Conservation (phyloP, 768 basidiomycete genomes). For the Mrakia blollopis region DNA sequence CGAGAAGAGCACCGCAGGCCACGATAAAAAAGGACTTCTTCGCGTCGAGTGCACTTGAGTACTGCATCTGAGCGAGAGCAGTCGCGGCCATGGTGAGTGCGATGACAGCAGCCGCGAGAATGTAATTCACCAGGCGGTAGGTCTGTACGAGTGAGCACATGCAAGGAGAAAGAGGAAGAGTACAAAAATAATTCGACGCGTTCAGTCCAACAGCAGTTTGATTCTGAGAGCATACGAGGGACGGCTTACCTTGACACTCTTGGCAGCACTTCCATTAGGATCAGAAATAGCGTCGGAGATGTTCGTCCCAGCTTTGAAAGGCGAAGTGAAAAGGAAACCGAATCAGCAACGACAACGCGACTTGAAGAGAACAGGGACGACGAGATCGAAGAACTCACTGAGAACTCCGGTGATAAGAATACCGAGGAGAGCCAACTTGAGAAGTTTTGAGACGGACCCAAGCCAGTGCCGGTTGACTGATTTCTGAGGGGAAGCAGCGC, state of each 20-base stretch:
- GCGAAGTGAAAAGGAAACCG: background rate
- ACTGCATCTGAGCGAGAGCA: background rate
- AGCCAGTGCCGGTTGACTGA: background rate
- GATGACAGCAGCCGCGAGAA: background rate
- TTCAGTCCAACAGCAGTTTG: background rate
- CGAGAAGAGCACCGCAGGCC: background rate
- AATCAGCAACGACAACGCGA: background rate
- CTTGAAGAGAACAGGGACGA: no score
- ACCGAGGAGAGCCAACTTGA: background rate
- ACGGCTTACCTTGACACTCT: background rate
- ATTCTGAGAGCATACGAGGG: background rate
- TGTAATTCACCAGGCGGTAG: no score
- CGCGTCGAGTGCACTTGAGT: background rate
- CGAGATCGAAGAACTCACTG: background rate
- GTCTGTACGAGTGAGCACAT: background rate
- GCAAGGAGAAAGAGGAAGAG: background rate
- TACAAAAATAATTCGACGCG: background rate
- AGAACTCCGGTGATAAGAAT: background rate
- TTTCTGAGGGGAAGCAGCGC: background rate
- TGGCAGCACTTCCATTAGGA: background rate
- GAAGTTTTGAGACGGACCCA: background rate
- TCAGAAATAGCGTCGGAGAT: background rate
- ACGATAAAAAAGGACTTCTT: background rate
- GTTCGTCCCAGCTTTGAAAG: background rate
- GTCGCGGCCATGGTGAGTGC: background rate